Percentiles rank a stretch among this genome's conserved stretches.
Conservation (phyloP, 305 asterid species). For the Fraxinus dipetala region DNA sequence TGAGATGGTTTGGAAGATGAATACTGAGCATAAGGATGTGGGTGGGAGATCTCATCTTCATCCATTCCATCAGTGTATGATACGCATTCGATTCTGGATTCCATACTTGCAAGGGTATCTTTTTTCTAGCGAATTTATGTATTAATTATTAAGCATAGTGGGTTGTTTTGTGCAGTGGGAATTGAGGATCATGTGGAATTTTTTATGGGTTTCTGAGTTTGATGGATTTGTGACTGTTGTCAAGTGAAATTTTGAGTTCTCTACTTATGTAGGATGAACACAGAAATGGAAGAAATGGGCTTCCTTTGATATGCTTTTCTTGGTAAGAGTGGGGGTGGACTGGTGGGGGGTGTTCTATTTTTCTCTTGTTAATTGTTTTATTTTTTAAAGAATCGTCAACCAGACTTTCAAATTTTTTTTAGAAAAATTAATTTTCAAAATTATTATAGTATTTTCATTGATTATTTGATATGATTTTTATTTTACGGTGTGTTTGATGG, state of each 20-base stretch:
- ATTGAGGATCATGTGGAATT: not conserved
- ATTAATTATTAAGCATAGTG: conserved; percentile 27
- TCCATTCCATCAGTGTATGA: conserved; percentile 62
- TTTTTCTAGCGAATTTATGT: not conserved
- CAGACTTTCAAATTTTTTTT: not conserved
- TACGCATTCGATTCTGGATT: conserved; percentile 73
- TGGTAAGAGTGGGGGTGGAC: conserved; percentile 10
- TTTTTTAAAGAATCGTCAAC: not conserved
- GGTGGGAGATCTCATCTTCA: conserved; percentile 70
- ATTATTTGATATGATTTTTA: too few species aligned
- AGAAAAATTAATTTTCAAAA: not conserved
- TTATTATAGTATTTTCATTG: not conserved
- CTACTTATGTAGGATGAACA: conserved; percentile 12
- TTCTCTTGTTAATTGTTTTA: not conserved
- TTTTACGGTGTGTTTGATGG: too few species aligned
- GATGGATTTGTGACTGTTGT: not conserved
- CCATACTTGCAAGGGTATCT: conserved; percentile 38
- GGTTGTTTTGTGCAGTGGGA: conserved; percentile 21
- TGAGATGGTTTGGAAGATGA: conserved; percentile 52
- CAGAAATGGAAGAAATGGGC: not conserved
- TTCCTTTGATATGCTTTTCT: not conserved
- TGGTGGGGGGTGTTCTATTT: not conserved
- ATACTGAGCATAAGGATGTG: conserved; percentile 52
- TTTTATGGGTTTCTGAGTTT: conserved; percentile 17
- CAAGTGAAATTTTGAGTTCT: conserved; percentile 12